Percentiles rank a stretch among this genome's conserved stretches.
phyloP scores from a whole-genome alignment of 257 asterid genomes.

The Gentiana dahurica region DNA sequence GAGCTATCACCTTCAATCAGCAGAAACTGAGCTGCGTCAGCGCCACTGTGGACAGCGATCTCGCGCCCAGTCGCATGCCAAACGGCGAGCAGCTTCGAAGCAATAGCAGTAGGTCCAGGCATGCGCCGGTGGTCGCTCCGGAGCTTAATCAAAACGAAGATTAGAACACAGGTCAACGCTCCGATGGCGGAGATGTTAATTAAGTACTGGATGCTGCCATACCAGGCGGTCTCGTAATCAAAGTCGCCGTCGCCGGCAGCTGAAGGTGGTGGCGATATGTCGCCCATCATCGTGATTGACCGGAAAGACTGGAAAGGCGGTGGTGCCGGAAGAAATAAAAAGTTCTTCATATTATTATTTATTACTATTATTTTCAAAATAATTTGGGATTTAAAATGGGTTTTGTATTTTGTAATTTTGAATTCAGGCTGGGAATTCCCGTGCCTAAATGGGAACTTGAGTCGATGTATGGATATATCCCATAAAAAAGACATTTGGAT shows the following conservation, averaged over 20 bases:
- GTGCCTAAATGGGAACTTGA: no score
- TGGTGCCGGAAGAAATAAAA: not conserved
- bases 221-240: constrained; percentile 60
- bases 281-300: constrained; percentile 24
- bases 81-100: constrained; percentile 83
- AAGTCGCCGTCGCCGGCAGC: constrained; percentile 34
- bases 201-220: constrained; percentile 87
- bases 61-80: constrained; percentile 97
- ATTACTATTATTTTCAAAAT: not conserved
- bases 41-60: constrained; percentile 91
- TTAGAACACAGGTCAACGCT: constrained; percentile 73
- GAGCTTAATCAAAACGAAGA: constrained; percentile 83
- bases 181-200: constrained; percentile 89
- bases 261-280: constrained; percentile 45
- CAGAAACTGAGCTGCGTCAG: constrained; percentile 94
- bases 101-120: constrained; percentile 79
- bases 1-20: constrained; percentile 90
- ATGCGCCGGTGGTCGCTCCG: constrained; percentile 97
- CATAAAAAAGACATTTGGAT: no score
- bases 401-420: no score
- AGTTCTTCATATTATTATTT: constrained; percentile 5
- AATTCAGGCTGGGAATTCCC: no score
- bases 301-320: constrained; percentile 10
- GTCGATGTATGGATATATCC: no score
- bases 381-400: not conserved